phyloP scores from a whole-genome alignment of 306 rosid genomes.

The Trifolium subterraneum region DNA sequence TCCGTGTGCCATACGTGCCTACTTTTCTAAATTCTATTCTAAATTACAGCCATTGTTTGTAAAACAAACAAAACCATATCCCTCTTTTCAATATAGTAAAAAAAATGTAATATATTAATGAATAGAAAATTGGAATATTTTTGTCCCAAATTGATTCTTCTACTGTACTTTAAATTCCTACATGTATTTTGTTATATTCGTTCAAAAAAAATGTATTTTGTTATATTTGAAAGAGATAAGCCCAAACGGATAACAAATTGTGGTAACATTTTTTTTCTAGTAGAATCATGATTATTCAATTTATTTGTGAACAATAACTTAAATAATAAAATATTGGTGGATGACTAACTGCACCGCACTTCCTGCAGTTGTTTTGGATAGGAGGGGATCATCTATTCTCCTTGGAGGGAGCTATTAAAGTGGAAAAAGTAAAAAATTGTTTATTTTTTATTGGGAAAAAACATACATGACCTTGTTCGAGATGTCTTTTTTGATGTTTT shows the following conservation, averaged over 20 bases:
- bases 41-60: neutral
- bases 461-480: no score
- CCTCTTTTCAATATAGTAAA: neutral
- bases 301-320: no score
- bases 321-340: no score
- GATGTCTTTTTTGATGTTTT: no score
- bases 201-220: neutral
- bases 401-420: neutral
- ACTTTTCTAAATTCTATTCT: conserved; percentile 2
- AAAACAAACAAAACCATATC: neutral
- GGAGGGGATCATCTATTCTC: no score
- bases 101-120: neutral
- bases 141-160: neutral
- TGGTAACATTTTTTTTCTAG: no score
- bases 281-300: no score
- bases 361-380: no score
- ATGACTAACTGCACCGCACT: no score
- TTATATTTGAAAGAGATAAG: neutral
- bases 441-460: no score
- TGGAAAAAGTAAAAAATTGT: no score
- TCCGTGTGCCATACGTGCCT: neutral
- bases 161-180: neutral
- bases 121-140: neutral
- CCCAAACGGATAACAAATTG: neutral
- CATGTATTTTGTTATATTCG: neutral